Evolutionary conservation across 345 rosid genomes (phyloP), one percentile per base, ranked within the genome.

Genomic region (Euclidium syriacum): DNA sequence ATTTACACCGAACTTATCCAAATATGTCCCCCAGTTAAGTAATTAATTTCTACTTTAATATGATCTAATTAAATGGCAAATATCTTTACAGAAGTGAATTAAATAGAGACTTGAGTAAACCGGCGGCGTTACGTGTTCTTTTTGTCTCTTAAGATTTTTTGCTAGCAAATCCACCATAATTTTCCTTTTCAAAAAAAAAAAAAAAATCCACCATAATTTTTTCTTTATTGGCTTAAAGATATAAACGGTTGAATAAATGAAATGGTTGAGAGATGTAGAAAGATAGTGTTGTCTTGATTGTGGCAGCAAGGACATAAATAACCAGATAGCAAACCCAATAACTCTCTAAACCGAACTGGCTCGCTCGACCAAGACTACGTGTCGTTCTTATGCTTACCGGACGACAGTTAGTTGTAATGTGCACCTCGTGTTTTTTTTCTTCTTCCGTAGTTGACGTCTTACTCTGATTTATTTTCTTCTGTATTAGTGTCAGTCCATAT

Each of bases 251-350:
- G 57, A 36, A 44, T 10, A 25, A 7, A 57, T 68, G 52, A 16
- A 70, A 35, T 66, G 67, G 58, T 73, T 68, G 65, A 73, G 47
- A 43, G 64, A 68, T 52, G 73, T 69, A 55, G 79, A 66, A 65
- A 72, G 20, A 44, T 54, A 34, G 67, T 72, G 14, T 66, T 73
- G 61, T 67, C 75, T 67, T 22, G 17, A 52, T 39, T 64, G 61
- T 51, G 63, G 65, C 75, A 70, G 55, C 70, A 54, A 10, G 24
- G 14, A 7, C 22, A 23, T 50, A 57, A 29, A 25, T 47, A 58
- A 32, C 12, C 23, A 33, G 9, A 25, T 38, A 17, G 62, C 68
- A 61, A 34, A 53, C 62, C 68, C 41, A 69, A 52, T 52, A 60
- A 60, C 52, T 61, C 55, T 52, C 50, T 59, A 9, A 18, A 40